A percentile compares a stretch with the other conserved stretches of the same genome.
Conservation (phyloP, 139 green algal genomes). For the Chlamydomonas eustigma region DNA sequence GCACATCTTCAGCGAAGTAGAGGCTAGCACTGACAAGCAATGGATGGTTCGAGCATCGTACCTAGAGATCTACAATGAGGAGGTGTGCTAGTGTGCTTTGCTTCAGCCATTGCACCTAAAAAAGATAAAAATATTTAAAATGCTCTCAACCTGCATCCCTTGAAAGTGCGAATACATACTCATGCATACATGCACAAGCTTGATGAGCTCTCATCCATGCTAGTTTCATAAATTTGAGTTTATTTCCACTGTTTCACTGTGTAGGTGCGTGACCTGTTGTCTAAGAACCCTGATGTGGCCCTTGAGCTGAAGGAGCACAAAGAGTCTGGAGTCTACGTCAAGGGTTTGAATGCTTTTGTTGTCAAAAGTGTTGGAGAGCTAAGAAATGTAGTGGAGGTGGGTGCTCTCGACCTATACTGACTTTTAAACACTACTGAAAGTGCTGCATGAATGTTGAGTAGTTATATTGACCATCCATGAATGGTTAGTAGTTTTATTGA, state of each 20-base stretch:
- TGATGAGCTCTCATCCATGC: background rate
- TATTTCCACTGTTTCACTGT: no score
- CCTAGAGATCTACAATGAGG: slow-evolving; percentile 92
- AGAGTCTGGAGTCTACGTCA: slow-evolving; percentile 77
- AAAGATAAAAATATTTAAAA: background rate
- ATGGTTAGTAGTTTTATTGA: no score
- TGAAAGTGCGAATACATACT: background rate
- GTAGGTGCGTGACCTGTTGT: slow-evolving; percentile 60
- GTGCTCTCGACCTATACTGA: no score
- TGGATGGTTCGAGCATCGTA: slow-evolving; percentile 78
- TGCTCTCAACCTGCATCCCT: background rate
- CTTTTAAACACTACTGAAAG: no score
- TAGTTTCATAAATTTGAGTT: no score
- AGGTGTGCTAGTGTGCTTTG: slow-evolving; percentile 41
- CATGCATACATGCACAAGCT: background rate
- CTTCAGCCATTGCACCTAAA: background rate
- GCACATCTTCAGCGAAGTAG: slow-evolving; percentile 72
- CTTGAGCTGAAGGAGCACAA: slow-evolving; percentile 77
- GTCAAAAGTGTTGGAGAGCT: slow-evolving; percentile 79
- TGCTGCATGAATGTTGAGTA: no score
- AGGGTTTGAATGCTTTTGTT: slow-evolving; percentile 74
- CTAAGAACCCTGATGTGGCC: slow-evolving; percentile 58
- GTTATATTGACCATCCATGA: no score
- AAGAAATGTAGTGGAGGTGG: slow-evolving; percentile 68
- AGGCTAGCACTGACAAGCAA: slow-evolving; percentile 43